These are phyloP conservation scores for Erysiphe pulchra DNA, from an alignment of 2,329 filamentous ascomycete species.

Conservation along the genomic window DNA sequence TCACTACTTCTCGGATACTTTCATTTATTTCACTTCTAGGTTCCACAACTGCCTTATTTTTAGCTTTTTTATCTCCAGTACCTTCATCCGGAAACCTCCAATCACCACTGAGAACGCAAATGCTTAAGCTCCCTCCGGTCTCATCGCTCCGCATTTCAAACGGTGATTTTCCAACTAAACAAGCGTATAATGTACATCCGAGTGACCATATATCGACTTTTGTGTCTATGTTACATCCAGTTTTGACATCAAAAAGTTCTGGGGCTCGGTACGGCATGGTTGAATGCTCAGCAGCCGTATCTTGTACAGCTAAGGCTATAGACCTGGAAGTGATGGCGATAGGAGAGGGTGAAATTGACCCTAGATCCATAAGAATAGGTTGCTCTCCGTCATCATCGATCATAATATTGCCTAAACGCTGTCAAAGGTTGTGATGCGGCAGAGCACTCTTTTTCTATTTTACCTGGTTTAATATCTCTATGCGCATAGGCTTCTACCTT, in stretches of 20 bases:
- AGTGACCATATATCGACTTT: constrained; percentile 97
- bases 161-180: constrained; percentile 83
- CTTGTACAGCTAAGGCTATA: constrained; percentile 74
- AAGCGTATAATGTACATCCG: constrained; percentile 93
- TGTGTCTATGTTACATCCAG: constrained; percentile 70
- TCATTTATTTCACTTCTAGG: constrained; percentile 39
- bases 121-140: constrained; percentile 75
- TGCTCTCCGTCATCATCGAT: constrained; percentile 72
- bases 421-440: not conserved
- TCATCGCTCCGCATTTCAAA: constrained; percentile 93
- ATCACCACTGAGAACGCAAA: constrained; percentile 80
- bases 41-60: constrained; percentile 11
- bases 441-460: constrained; percentile 8
- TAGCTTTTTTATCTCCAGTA: constrained; percentile 22
- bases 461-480: constrained; percentile 89
- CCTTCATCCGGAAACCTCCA: constrained; percentile 92
- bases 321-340: constrained; percentile 76
- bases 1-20: constrained; percentile 62
- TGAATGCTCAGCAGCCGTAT: constrained; percentile 82
- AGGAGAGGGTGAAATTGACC: constrained; percentile 68
- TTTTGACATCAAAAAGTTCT: constrained; percentile 94
- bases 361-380: constrained; percentile 92
- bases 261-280: constrained; percentile 98
- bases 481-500: constrained; percentile 66
- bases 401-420: constrained; percentile 63